phyloP scores from a whole-genome alignment of 768 basidiomycete species.

The Trametopsis cervina region DNA sequence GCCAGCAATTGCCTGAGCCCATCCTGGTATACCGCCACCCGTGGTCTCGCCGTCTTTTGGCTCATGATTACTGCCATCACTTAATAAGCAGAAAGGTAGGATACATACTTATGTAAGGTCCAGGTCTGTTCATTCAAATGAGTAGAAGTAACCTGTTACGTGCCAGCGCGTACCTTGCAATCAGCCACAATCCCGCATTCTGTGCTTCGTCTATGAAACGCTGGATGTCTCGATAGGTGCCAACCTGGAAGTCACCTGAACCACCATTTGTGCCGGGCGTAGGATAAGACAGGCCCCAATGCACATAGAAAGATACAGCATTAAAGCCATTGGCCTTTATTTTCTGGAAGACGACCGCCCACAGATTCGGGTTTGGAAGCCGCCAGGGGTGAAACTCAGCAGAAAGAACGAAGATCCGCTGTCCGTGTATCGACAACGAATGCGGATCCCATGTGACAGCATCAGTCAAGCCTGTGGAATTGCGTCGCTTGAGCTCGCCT shows the following conservation, averaged over 20 bases:
- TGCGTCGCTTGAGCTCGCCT: neutral
- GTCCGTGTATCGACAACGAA: slow-evolving; percentile 50
- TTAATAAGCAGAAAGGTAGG: neutral
- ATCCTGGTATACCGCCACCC: slow-evolving; percentile 52
- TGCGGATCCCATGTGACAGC: slow-evolving; percentile 54
- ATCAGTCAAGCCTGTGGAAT: slow-evolving; percentile 35
- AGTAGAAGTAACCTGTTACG: neutral
- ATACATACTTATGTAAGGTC: slow-evolving; percentile 44
- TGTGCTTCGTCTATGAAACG: slow-evolving; percentile 45
- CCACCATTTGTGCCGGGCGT: slow-evolving; percentile 36
- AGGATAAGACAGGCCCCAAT: slow-evolving; percentile 52
- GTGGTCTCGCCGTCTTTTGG: slow-evolving; percentile 42
- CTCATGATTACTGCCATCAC: neutral
- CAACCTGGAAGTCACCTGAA: slow-evolving; percentile 40
- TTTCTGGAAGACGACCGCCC: slow-evolving; percentile 58
- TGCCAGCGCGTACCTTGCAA: slow-evolving; percentile 34
- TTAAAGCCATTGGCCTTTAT: slow-evolving; percentile 57
- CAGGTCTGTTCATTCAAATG: slow-evolving; percentile 28
- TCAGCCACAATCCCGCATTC: slow-evolving; percentile 48
- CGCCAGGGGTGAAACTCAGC: slow-evolving; percentile 63
- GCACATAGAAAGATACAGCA: slow-evolving; percentile 51
- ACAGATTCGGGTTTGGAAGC: slow-evolving; percentile 38
- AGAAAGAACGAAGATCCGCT: slow-evolving; percentile 49
- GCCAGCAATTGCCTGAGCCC: slow-evolving; percentile 49
- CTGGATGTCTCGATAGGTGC: slow-evolving; percentile 46